These are phyloP conservation scores for Eucalyptus cloeziana DNA, from an alignment of 345 rosid genomes.

Conservation along the genomic window DNA sequence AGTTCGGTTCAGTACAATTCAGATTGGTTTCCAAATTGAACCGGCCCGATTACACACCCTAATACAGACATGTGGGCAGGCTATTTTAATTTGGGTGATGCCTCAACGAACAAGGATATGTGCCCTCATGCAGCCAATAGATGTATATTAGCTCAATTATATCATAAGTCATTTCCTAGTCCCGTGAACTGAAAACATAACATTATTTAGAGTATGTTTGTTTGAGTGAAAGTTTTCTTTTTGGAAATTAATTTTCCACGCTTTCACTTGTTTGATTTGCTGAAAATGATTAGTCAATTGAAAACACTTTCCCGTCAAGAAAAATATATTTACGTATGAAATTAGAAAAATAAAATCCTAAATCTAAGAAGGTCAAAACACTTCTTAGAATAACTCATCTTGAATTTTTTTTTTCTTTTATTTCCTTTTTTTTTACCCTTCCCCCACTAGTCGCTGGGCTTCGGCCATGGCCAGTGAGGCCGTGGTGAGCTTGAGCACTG, in stretches of 20 bases:
- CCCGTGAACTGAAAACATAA: fast-evolving
- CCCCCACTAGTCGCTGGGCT: fast-evolving
- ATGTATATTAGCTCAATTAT: not conserved
- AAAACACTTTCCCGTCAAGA: fast-evolving
- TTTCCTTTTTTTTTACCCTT: too few species aligned
- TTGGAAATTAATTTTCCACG: too few species aligned
- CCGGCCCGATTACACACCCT: not conserved
- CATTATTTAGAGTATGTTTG: too few species aligned
- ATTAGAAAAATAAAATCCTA: too few species aligned
- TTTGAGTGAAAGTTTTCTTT: too few species aligned
- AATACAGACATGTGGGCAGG: not conserved
- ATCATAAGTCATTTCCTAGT: fast-evolving
- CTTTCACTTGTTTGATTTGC: too few species aligned
- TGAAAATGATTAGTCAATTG: too few species aligned
- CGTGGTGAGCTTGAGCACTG: fast-evolving
- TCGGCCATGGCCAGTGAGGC: fast-evolving
- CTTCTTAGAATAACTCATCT: too few species aligned
- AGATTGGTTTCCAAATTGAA: not conserved
- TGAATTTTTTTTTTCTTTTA: too few species aligned
- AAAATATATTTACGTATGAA: too few species aligned
- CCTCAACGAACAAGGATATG: too few species aligned
- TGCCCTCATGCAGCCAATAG: not conserved
- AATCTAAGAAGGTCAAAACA: too few species aligned
- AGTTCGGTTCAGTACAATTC: not conserved
- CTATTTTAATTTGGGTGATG: not conserved